A percentile compares a stretch with the other conserved stretches of the same genome.
These are phyloP conservation scores for Leccinum longicurvipes DNA, from an alignment of 768 basidiomycete genomes.

Conservation along the genomic window DNA sequence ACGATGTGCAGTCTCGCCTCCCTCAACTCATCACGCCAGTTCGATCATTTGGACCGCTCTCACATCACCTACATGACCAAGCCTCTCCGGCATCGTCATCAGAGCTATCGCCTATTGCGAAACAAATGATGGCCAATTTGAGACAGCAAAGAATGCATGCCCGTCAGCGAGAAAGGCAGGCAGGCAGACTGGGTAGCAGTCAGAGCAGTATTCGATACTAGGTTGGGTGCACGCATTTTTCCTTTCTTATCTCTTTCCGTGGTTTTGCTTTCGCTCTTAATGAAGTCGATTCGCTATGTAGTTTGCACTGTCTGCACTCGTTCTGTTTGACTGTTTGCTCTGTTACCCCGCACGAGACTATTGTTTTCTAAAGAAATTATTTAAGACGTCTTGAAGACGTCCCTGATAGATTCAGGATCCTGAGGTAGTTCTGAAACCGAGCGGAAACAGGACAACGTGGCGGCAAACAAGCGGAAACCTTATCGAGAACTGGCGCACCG, in stretches of 20 bases:
- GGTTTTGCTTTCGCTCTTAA: conserved; percentile 13
- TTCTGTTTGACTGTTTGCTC: conserved; percentile 8
- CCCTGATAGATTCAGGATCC: not conserved
- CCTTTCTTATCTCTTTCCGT: not conserved
- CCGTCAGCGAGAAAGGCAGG: conserved; percentile 31
- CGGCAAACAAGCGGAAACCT: not conserved
- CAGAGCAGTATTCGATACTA: conserved; percentile 32
- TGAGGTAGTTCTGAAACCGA: not conserved
- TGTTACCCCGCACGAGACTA: not conserved
- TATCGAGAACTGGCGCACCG: not conserved
- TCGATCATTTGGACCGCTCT: conserved; percentile 40
- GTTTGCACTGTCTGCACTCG: conserved; percentile 1
- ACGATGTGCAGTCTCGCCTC: conserved; percentile 25
- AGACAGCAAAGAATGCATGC: conserved; percentile 40
- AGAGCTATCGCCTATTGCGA: conserved; percentile 67
- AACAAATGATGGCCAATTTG: conserved; percentile 64
- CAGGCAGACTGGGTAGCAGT: conserved; percentile 30
- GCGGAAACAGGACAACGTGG: not conserved
- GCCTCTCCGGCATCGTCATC: conserved; percentile 70
- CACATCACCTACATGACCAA: conserved; percentile 23
- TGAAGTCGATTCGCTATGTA: conserved; percentile 18
- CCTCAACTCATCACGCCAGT: conserved; percentile 42
- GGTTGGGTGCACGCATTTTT: not conserved
- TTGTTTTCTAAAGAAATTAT: not conserved
- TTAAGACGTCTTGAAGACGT: not conserved